Evolutionary conservation across 164 flowering plant species (phyloP).

Genomic region (Paratinospora sagittata): DNA sequence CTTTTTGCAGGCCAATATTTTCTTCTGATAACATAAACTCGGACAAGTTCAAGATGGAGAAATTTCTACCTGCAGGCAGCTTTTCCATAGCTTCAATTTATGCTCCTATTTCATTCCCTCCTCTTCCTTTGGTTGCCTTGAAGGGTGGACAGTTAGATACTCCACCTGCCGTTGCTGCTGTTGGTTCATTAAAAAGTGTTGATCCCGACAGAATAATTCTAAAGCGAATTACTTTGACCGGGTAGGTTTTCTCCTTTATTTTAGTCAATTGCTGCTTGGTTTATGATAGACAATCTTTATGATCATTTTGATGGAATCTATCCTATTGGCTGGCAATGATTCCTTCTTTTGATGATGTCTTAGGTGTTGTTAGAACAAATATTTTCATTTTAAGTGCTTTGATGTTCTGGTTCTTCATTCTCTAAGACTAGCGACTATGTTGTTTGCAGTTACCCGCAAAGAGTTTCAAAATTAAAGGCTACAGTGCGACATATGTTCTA

Average conservation of each 20-base stretch:
- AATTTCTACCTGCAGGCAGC: conserved; percentile 84
- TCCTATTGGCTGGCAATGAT: background rate
- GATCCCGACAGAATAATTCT: conserved; percentile 81
- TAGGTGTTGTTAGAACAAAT: background rate
- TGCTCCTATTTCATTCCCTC: conserved; percentile 87
- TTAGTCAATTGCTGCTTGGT: background rate
- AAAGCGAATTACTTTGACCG: conserved; percentile 84
- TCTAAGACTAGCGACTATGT: background rate
- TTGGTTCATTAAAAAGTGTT: conserved; percentile 75
- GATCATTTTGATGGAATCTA: background rate
- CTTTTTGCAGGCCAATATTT: conserved; percentile 75
- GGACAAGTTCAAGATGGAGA: conserved; percentile 95
- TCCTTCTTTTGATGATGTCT: background rate
- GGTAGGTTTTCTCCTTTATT: conserved; percentile 34
- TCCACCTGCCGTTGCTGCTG: conserved; percentile 67
- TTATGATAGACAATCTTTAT: background rate
- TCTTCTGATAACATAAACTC: conserved; percentile 71
- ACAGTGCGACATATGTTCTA: conserved; percentile 93
- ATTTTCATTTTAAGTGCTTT: background rate
- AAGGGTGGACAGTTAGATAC: conserved; percentile 35
- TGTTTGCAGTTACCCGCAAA: conserved; percentile 80
- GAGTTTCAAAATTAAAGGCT: conserved; percentile 84
- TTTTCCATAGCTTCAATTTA: conserved; percentile 82
- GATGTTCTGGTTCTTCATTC: background rate
- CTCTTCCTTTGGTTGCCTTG: conserved; percentile 70